phyloP scores from a whole-genome alignment of 2,329 filamentous ascomycete genomes.

The Zarea fungicola region DNA sequence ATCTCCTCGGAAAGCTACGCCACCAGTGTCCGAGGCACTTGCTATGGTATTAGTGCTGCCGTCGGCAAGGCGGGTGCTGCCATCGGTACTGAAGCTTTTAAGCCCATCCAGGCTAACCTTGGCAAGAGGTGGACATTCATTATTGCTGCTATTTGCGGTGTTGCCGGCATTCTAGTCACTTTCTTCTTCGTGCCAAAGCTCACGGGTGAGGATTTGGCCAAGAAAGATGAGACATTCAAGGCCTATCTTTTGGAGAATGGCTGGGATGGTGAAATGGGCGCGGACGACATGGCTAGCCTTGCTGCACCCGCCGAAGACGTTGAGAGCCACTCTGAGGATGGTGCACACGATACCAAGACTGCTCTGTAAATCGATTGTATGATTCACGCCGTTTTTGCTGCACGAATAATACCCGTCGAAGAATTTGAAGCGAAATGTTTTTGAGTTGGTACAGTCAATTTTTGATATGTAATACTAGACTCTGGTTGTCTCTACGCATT shows the following conservation, averaged over 20 bases:
- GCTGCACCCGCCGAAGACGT: conserved; percentile 6
- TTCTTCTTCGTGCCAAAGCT: conserved; percentile 43
- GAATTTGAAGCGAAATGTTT: too few species aligned
- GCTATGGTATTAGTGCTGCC: conserved; percentile 46
- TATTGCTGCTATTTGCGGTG: conserved; percentile 45
- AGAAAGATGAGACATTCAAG: conserved; percentile 39
- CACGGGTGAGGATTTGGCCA: conserved; percentile 37
- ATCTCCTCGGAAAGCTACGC: conserved; percentile 47
- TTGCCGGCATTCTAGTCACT: conserved; percentile 41
- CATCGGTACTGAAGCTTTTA: conserved; percentile 46
- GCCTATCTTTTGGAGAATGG: conserved; percentile 38
- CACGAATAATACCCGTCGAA: not conserved
- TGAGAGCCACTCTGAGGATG: not conserved
- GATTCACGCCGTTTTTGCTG: not conserved
- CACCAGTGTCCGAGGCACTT: conserved; percentile 46
- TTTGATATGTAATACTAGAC: too few species aligned
- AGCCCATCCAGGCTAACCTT: conserved; percentile 38
- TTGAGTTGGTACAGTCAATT: too few species aligned
- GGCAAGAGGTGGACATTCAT: conserved; percentile 48
- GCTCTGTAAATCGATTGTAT: not conserved
- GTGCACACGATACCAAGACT: not conserved
- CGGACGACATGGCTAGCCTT: conserved; percentile 16
- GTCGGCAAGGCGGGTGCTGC: conserved; percentile 48
- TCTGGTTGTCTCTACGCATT: too few species aligned
- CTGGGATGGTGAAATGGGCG: conserved; percentile 41